Base-by-base conservation (phyloP, 164 flowering plant genomes). In the Echeveria elegans region DNA sequence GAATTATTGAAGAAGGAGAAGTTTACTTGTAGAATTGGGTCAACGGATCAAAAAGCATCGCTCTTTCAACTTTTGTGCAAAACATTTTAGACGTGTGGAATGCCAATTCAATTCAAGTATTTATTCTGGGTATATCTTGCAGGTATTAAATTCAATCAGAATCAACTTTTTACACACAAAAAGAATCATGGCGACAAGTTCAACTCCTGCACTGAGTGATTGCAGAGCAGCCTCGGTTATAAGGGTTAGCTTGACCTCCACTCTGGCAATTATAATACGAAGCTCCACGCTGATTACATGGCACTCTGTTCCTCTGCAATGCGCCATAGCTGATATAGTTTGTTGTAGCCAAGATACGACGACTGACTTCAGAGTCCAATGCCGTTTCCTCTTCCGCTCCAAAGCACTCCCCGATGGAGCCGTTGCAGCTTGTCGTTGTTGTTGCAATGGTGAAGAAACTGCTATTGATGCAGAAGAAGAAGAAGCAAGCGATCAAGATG, bases 291-390 rank as follows among this genome's bases (percentile, higher is more conserved):
- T 81, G 75, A 4, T 96, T 86, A 77, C 96, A 90, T 1, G 96
- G 96, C 26, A 88, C 90, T 8, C 73, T 83, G 87, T 88, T 86
- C 83, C 82, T 83, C 84, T 74, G 79, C 66, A 90, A 81, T 41
- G 96, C 96, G 64, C 78, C 90, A 80, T 92, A 92, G 88, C 98
- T 90, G 74, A 92, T 90, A 79, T 90, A 87, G 58, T 68, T 70
- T 58, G 19, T 74, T 15, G 86, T 79, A 37, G 88, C 90, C 68
- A 92, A 72, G 45, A 90, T 85, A 62, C 98, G 89, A 77, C 96
- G 72, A 88, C 65, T 86, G 72, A 79, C 76, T 77, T 92, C 98
- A 1, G 88, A 79, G 62, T 83, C 92, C 79, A 92, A 48, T 66
- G 70, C 87, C 47, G 15, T 43, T 70, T 86, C 84, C 79, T 92